Evolutionary conservation across 306 rosid species (phyloP).

Genomic region (Sicyos edulis): DNA sequence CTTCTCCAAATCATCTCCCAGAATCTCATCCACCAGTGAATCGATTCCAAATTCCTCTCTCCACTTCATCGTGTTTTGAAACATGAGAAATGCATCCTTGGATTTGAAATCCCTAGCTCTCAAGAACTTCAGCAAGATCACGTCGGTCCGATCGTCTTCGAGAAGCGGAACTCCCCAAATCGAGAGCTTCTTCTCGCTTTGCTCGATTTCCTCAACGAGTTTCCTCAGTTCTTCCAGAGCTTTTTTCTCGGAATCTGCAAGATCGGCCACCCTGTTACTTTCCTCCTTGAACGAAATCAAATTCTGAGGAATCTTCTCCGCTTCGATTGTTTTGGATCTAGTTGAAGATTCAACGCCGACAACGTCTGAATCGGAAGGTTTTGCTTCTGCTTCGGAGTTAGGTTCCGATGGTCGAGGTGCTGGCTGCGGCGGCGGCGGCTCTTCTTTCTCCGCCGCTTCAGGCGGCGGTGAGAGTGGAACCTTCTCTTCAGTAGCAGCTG

Average conservation of each 20-base stretch:
- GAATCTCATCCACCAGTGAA: slow-evolving; percentile 51
- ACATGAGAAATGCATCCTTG: slow-evolving; percentile 56
- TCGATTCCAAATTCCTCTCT: slow-evolving; percentile 67
- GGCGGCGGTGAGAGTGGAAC: not conserved
- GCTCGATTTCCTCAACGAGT: slow-evolving; percentile 33
- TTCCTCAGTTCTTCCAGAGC: slow-evolving; percentile 47
- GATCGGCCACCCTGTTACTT: slow-evolving; percentile 64
- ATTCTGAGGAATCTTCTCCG: slow-evolving; percentile 37
- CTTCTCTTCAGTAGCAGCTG: not conserved
- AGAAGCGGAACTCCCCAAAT: slow-evolving; percentile 83
- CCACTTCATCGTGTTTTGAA: slow-evolving; percentile 63
- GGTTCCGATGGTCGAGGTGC: slow-evolving; percentile 7
- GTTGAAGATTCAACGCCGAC: slow-evolving; percentile 23
- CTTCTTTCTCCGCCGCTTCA: slow-evolving; percentile 22
- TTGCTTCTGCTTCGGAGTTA: slow-evolving; percentile 18
- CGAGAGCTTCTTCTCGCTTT: slow-evolving; percentile 42
- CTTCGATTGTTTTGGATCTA: slow-evolving; percentile 15
- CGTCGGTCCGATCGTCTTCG: slow-evolving; percentile 64
- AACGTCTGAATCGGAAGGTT: slow-evolving; percentile 25
- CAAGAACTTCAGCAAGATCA: slow-evolving; percentile 73
- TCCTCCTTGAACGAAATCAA: slow-evolving; percentile 69
- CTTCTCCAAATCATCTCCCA: slow-evolving; percentile 72
- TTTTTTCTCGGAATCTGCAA: slow-evolving; percentile 44
- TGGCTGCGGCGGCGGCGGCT: slow-evolving; percentile 10
- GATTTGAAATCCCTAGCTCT: slow-evolving; percentile 78